Conservation (phyloP, 768 basidiomycete genomes). For the Strobilomyces dryophilus region DNA sequence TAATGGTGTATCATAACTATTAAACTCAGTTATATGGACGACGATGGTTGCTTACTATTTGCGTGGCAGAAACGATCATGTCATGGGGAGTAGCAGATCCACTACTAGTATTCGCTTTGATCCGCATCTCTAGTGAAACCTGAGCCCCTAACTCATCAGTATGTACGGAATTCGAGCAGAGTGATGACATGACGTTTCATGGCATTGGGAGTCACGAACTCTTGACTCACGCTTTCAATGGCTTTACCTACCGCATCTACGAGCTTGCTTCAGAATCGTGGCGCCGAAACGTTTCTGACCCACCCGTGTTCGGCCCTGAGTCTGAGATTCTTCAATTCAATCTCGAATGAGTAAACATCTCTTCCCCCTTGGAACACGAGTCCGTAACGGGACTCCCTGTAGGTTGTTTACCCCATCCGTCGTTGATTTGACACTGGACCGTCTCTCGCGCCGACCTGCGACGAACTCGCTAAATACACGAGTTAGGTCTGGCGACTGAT, state of each 20-base stretch:
- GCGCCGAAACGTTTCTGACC: slow-evolving; percentile 24
- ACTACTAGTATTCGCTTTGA: too few relatives aligned
- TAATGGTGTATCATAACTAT: not conserved
- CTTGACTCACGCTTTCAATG: slow-evolving; percentile 10
- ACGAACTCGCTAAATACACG: not conserved
- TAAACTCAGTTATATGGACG: not conserved
- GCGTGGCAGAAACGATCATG: slow-evolving; percentile 2
- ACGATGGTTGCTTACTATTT: not conserved
- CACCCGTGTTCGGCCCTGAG: slow-evolving; percentile 23
- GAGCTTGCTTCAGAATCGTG: slow-evolving; percentile 8
- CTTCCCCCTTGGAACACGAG: slow-evolving; percentile 17
- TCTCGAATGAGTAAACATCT: slow-evolving; percentile 20
- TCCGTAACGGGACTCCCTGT: slow-evolving; percentile 7
- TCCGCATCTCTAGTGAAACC: not conserved
- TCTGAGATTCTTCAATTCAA: slow-evolving; percentile 19
- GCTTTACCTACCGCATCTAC: slow-evolving; percentile 2
- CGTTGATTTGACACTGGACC: slow-evolving; percentile 8
- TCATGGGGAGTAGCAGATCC: not conserved
- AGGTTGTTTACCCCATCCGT: slow-evolving; percentile 6
- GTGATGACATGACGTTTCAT: slow-evolving; percentile 3
- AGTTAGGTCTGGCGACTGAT: not conserved
- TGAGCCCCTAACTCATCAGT: not conserved
- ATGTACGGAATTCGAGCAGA: not conserved
- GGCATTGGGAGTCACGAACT: not conserved
- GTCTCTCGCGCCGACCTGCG: slow-evolving; percentile 3